Base-by-base conservation (phyloP, 257 asterid species). In the Rubia yunnanensis region DNA sequence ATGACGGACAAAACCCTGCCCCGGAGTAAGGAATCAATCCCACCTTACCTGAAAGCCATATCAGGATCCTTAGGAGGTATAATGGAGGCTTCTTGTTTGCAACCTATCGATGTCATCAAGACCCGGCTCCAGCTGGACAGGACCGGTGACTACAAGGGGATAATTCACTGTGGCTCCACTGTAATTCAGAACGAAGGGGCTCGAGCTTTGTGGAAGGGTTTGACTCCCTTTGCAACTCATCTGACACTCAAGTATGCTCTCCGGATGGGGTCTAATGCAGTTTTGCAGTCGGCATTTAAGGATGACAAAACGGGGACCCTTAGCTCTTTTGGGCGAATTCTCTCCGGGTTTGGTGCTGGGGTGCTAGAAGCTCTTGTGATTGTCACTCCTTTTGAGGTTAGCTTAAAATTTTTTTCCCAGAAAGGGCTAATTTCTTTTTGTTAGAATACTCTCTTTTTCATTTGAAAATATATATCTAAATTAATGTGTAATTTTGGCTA, bases 261-360 rank as follows among this genome's bases (percentile, higher is more conserved):
- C 10, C 84, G 99, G 77, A 92, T 92, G 99, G 97, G 99, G 17
- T 87, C 99, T 48, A 92, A 92, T 80, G 96, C 99, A 20, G 84
- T 88, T 27, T 78, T 92, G 0, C 99, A 92, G 76, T 77, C 92
- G 17, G 95, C 87, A 9, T 86, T 92, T 67, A 87, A 85, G 96
- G 95, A 92, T 69, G 15, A 85, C 30, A 36, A 82, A 67, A 89
- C 99, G 0, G 99, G 99, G 70, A 69, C 83, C 1, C 70, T 92
- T 63, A 92, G 97, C 67, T 84, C 89, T 50, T 79, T 77, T 6
- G 99, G 86, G 17, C 73, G 99, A 75, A n/a, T 92, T 70, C 32
- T 87, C 32, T 74, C 99, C 41, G 99, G 99, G 38, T 89, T 92
- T 56, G 98, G 99, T n/a, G 99, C 99, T 5, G 99, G 99, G 26